Evolutionary conservation across 768 basidiomycete genomes (phyloP).

Genomic region (Mycena filopes): DNA sequence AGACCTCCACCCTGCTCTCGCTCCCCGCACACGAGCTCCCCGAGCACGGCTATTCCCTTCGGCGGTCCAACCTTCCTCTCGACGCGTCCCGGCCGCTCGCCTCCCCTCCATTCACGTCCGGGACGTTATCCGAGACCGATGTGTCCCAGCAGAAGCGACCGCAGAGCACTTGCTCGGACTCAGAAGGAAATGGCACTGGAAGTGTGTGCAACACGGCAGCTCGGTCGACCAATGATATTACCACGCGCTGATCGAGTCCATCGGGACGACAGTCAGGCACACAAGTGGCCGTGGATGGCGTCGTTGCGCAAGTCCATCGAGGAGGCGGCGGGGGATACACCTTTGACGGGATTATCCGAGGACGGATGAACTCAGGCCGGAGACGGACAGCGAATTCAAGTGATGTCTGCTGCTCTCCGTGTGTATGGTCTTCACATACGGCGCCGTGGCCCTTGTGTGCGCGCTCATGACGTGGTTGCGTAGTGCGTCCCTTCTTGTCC

Average conservation of each 20-base stretch:
- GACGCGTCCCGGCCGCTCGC: slow-evolving; percentile 14
- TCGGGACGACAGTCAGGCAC: slow-evolving; percentile 52
- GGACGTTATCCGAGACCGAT: not conserved
- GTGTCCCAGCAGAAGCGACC: slow-evolving; percentile 18
- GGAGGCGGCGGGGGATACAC: slow-evolving; percentile 4
- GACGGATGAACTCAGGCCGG: slow-evolving; percentile 50
- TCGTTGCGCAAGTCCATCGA: slow-evolving; percentile 32
- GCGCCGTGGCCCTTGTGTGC: slow-evolving; percentile 59
- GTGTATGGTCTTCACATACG: slow-evolving; percentile 63
- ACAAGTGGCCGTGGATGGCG: slow-evolving; percentile 61
- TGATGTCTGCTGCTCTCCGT: slow-evolving; percentile 70
- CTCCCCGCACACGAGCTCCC: slow-evolving; percentile 32
- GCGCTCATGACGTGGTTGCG: slow-evolving; percentile 70
- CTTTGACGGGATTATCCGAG: slow-evolving; percentile 35
- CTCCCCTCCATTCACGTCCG: slow-evolving; percentile 2
- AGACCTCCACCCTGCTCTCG: not conserved
- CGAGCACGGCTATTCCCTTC: slow-evolving; percentile 24
- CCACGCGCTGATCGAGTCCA: slow-evolving; percentile 40
- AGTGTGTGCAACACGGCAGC: slow-evolving; percentile 18
- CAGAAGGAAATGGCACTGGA: slow-evolving; percentile 26
- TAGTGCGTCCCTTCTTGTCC: slow-evolving; percentile 54
- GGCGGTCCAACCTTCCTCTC: slow-evolving; percentile 35
- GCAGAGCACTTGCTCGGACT: slow-evolving; percentile 31
- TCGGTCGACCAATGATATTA: slow-evolving; percentile 44
- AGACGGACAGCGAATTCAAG: slow-evolving; percentile 60